Percentiles rank a stretch among this genome's conserved stretches.
phyloP scores from a whole-genome alignment of 768 basidiomycete genomes.

The Leucosporidium yakuticum region DNA sequence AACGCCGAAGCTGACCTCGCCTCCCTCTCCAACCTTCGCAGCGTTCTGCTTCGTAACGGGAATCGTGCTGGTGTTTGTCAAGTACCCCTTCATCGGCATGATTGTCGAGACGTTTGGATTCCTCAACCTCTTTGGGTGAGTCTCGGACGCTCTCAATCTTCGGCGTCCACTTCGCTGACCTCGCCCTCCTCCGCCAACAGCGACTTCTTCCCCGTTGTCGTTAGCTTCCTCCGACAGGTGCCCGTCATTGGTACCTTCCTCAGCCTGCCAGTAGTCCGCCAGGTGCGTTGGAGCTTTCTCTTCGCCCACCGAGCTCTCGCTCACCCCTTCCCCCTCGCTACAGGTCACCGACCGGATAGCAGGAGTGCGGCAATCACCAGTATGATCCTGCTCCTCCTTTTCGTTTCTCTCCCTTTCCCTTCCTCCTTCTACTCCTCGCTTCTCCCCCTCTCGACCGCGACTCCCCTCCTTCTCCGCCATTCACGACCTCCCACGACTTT shows the following conservation, averaged over 20 bases:
- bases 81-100: conserved; percentile 91
- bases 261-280: conserved; percentile 77
- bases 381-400: no score
- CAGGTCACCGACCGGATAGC: conserved; percentile 73
- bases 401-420: no score
- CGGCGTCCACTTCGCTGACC: not conserved
- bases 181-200: conserved; percentile 47
- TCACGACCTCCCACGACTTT: no score
- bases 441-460: no score
- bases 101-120: conserved; percentile 94
- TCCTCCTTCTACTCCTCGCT: no score
- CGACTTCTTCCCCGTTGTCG: conserved; percentile 97
- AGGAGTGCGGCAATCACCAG: conserved; percentile 43
- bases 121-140: conserved; percentile 89
- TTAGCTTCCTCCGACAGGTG: conserved; percentile 91
- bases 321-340: not conserved
- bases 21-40: not conserved
- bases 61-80: conserved; percentile 85
- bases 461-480: no score
- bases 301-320: conserved; percentile 37
- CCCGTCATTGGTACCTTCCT: conserved; percentile 84
- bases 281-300: conserved; percentile 49
- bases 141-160: not conserved
- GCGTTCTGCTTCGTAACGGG: conserved; percentile 78
- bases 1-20: not conserved